Base-by-base conservation (phyloP, 1,139 yeast genomes). In the Nakaseomyces kungkrabaensis region DNA sequence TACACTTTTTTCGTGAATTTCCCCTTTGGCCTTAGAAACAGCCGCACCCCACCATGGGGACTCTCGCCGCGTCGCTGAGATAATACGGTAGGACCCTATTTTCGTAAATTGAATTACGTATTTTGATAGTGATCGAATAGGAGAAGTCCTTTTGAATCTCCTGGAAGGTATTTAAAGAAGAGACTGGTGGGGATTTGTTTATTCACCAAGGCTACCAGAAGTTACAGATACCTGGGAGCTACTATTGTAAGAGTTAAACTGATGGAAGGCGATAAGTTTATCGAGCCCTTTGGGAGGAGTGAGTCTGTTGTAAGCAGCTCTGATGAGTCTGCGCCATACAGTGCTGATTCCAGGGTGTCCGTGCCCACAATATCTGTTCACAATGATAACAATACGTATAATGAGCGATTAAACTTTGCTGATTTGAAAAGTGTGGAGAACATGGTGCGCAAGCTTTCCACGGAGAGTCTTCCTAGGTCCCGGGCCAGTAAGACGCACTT, bases 401-500 rank as follows among this genome's bases (percentile, higher is more conserved):
- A 50, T 8, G 56, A 49, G 8, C 41, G 45, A n/a, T 22, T 37
- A 8, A 40, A 29, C n/a, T 10, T 41, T 41, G 33, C 44, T 11
- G 52, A 46, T n/a, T 46, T 54, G 27, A 49, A 50, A 33, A 45
- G 51, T 17, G 59, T 59, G 5, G 56, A 57, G 45, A 51, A 54
- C 31, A 54, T 53, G 51, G 54, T 58, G 22, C 52, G 62, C 43
- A 56, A 48, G 43, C 48, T 59, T 31, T 59, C 63, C 1, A 49
- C 53, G 11, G 51, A 54, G 17, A 53, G 52, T 44, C 56, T 54
- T 38, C 53, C 51, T 42, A 13, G 48, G 34, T 49, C 51, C 17
- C 53, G 45, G 45, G 27, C 61, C 5, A 57, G 54, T 32, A 76
- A 76, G 53, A 79, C 87, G 1, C 90, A 84, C 65, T 80, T 85